phyloP scores from a whole-genome alignment of 1,139 yeast species.

The Yamadazyma sp. region DNA sequence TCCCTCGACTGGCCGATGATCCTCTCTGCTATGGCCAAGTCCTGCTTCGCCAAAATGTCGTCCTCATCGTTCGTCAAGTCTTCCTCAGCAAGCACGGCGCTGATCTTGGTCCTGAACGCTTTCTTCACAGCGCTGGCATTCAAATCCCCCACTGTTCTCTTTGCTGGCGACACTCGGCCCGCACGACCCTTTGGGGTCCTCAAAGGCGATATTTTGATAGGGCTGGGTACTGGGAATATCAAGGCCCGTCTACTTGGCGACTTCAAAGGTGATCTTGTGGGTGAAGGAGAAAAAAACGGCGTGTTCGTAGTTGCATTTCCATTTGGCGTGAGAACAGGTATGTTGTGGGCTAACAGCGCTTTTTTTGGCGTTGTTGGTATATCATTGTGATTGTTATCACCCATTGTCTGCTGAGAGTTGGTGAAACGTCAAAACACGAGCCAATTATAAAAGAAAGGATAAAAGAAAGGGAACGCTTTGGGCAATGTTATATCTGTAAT shows the following conservation, averaged over 20 bases:
- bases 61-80: conserved; percentile 27
- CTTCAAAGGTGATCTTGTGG: conserved; percentile 1
- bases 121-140: conserved; percentile 53
- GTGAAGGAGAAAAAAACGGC: not conserved
- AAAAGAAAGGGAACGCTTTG: no score
- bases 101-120: conserved; percentile 37
- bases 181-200: conserved; percentile 47
- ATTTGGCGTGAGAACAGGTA: conserved; percentile 1
- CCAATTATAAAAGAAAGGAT: no score
- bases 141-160: conserved; percentile 38
- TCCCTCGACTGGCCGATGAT: conserved; percentile 29
- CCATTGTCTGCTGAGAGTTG: no score
- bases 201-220: conserved; percentile 24
- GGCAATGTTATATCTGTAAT: no score
- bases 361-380: not conserved
- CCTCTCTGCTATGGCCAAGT: conserved; percentile 46
- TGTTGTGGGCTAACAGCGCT: not conserved
- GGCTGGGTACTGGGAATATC: conserved; percentile 12
- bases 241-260: conserved; percentile 27
- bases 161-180: conserved; percentile 46
- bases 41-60: conserved; percentile 29
- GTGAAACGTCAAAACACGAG: no score
- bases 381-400: not conserved
- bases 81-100: conserved; percentile 37
- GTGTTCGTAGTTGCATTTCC: not conserved